Base-by-base conservation (phyloP, 257 asterid species). In the Cinchona pubescens region DNA sequence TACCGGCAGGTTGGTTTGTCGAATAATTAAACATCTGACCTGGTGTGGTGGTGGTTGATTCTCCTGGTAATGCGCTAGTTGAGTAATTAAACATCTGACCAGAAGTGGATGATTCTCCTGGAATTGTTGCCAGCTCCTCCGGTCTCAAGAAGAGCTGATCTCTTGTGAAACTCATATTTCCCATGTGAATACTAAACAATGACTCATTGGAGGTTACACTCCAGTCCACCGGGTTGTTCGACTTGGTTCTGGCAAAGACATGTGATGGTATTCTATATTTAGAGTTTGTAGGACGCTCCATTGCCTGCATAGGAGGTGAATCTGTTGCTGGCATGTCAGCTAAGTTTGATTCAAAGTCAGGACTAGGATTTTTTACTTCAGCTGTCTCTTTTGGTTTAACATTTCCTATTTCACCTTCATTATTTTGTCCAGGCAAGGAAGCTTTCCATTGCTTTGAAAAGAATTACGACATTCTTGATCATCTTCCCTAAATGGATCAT, bases 141-240 rank as follows among this genome's bases (percentile, higher is more conserved):
- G 88, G 75, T 66, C 74, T 55, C 80, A 70, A 80, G 1, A 64
- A 30, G 58, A 72, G 32, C 9, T 78, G 73, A 25, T 86, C 87
- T 42, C 79, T 79, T 1, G 82, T 78, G 64, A 89, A 87, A 79
- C 91, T 87, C 91, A 72, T 82, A 32, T 81, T 84, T 10, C 89
- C 92, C 69, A 30, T 75, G 38, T 86, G 90, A 61, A 89, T 86
- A 80, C 94, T 89, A 73, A 89, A 89, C 37, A 89, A 59, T 6
- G 94, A 89, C 38, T 89, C 94, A 37, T 87, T 87, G 0, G 94
- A 89, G 21, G 87, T 75, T 25, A 68, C 76, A 56, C 94, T 89
- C 94, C 94, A 87, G 0, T 89, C 90, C 63, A 62, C 75, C 1
- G 85, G 87, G 27, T 82, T 42, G 3, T 73, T 72, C 2, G 91